Conservation (phyloP, 208 protist species). For the Phytomonas francai region DNA sequence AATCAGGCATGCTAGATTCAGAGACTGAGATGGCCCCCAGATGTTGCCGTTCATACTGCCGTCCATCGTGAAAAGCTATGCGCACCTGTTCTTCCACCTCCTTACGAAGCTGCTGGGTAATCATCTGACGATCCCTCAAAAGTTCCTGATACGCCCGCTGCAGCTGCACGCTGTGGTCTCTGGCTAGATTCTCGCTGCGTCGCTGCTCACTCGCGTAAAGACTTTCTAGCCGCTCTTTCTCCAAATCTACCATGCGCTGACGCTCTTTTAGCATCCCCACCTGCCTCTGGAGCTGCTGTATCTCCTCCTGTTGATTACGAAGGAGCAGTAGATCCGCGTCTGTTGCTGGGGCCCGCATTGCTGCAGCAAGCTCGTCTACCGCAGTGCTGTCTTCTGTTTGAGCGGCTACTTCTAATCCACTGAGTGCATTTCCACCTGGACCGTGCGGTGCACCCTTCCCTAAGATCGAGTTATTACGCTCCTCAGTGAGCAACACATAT, state of each 20-base stretch:
- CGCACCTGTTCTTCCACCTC: conserved; percentile 72
- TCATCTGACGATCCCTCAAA: conserved; percentile 50
- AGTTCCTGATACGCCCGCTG: conserved; percentile 67
- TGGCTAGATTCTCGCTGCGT: conserved; percentile 46
- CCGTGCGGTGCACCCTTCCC: background rate
- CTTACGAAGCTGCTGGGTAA: conserved; percentile 47
- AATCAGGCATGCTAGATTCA: background rate
- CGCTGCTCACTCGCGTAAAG: conserved; percentile 59
- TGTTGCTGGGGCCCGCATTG: conserved; percentile 17
- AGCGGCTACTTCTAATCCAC: background rate
- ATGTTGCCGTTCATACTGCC: conserved; percentile 35
- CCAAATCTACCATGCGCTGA: conserved; percentile 30
- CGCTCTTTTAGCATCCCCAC: conserved; percentile 38
- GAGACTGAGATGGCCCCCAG: background rate
- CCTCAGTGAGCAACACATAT: conserved; percentile 16
- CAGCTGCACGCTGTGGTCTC: conserved; percentile 57
- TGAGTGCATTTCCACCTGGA: background rate
- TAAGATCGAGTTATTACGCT: background rate
- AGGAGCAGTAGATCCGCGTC: conserved; percentile 51
- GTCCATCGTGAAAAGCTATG: conserved; percentile 63
- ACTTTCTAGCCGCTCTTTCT: conserved; percentile 34
- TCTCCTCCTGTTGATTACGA: conserved; percentile 41
- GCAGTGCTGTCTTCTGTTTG: background rate
- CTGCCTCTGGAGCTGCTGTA: conserved; percentile 24
- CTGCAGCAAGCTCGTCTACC: conserved; percentile 10